Evolutionary conservation across 2,329 filamentous ascomycete genomes (phyloP), one percentile per base, ranked within the genome.

Genomic region (Microdochium paspali): DNA sequence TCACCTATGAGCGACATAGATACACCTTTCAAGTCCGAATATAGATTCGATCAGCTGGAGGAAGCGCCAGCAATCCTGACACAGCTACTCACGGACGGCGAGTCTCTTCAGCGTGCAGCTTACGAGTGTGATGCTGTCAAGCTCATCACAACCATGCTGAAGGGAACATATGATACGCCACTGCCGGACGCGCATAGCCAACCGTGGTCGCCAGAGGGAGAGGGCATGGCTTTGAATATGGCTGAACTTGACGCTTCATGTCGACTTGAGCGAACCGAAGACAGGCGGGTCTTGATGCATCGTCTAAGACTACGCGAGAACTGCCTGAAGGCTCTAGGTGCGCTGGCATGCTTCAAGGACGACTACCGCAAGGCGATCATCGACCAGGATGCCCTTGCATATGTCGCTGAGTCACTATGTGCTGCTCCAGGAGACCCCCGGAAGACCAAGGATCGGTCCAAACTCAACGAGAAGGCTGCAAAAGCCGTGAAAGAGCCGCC

Each of bases 311-410:
- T 90, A 53, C 80, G 93, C 47, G 86, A 91, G 63, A 84, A 79
- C 45, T 79, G 83, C 1, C 68, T 97, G 18, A 83, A 84, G 58
- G 90, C 89, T 2, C 70, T 97, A 48, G 87, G 87, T n/a, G 85
- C 89, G 2, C 71, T 97, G 45, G 81, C 87, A 2, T 80, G 87
- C 2, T 84, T 85, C 56, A 89, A 90, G 57, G 90, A 97, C 55
- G 80, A 86, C 23, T 88, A 91, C 59, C 78, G 90, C 40, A 95
- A 94, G 60, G 76, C 78, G 0, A 78, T 97, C 44, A 85, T 93
- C 46, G 84, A 90, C 23, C 80, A 87, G 56, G 88, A 90, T n/a
- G 79, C 87, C 45, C 75, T 95, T 42, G 77, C 82, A 1, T 90
- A 85, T 60, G 83, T 97, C 46, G 84, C 94, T 39, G 87, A 95